Percentiles rank a stretch among this genome's conserved stretches.
These are phyloP conservation scores for Domatiomyces globalis DNA, from an alignment of 2,329 filamentous ascomycete species.

Conservation along the genomic window DNA sequence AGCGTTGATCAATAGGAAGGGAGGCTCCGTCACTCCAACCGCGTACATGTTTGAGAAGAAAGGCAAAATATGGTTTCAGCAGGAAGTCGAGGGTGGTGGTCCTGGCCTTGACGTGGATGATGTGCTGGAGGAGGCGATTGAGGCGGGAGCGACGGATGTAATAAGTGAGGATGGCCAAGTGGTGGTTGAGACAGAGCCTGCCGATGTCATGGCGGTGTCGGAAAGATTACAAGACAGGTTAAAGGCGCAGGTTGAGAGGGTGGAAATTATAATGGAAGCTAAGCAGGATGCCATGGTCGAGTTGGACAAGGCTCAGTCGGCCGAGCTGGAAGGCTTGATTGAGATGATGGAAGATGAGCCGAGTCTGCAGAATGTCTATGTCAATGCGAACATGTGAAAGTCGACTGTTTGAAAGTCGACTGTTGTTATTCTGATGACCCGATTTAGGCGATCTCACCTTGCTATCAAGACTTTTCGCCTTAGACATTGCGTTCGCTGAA, in stretches of 20 bases:
- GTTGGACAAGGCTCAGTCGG: conserved; percentile 44
- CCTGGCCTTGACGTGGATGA: conserved; percentile 46
- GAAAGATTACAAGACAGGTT: conserved; percentile 49
- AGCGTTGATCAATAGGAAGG: conserved; percentile 53
- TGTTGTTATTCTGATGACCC: neutral
- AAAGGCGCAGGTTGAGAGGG: conserved; percentile 53
- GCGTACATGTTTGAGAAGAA: conserved; percentile 74
- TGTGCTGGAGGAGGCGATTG: conserved; percentile 66
- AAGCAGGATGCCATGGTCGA: conserved; percentile 63
- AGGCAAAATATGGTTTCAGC: conserved; percentile 58
- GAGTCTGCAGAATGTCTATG: conserved; percentile 65
- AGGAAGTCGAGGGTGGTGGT: conserved; percentile 19
- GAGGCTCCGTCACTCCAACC: conserved; percentile 57
- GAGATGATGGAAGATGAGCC: conserved; percentile 44
- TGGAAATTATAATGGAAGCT: conserved; percentile 72
- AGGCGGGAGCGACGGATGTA: conserved; percentile 55
- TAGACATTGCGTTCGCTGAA: too few relatives aligned
- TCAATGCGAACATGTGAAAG: conserved; percentile 40
- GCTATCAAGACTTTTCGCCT: too few relatives aligned
- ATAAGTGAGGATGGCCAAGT: conserved; percentile 48
- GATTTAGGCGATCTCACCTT: neutral
- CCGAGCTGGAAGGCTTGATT: conserved; percentile 46
- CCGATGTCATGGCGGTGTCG: conserved; percentile 48
- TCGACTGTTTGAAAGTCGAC: neutral
- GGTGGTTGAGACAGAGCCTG: conserved; percentile 56